phyloP scores from a whole-genome alignment of 805 yeast genomes.

The Myxozyma kluyveri region DNA sequence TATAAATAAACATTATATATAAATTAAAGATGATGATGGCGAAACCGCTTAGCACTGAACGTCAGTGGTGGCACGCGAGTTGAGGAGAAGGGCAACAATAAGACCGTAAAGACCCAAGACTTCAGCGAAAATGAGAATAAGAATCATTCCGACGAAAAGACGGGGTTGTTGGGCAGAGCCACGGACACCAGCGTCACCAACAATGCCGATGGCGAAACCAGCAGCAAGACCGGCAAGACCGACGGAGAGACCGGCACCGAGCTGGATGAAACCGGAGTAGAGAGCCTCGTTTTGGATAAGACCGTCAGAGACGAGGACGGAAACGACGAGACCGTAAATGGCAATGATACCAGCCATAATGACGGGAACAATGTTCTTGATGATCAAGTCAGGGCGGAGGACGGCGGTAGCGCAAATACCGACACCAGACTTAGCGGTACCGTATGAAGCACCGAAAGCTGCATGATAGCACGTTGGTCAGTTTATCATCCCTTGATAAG shows the following conservation, averaged over 20 bases:
- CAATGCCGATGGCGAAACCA: slow-evolving; percentile 94
- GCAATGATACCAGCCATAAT: slow-evolving; percentile 98
- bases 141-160: slow-evolving; percentile 83
- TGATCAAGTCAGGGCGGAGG: slow-evolving; percentile 92
- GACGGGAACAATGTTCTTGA: slow-evolving; percentile 87
- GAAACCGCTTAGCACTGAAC: slow-evolving; percentile 27
- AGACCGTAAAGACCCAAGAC: slow-evolving; percentile 95
- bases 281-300: slow-evolving; percentile 79
- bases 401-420: slow-evolving; percentile 99
- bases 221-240: slow-evolving; percentile 96
- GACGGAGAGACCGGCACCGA: slow-evolving; percentile 92
- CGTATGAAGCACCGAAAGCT: slow-evolving; percentile 98
- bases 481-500: not conserved
- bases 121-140: slow-evolving; percentile 86
- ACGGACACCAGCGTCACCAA: slow-evolving; percentile 90
- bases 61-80: slow-evolving; percentile 80
- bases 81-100: slow-evolving; percentile 94
- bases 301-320: slow-evolving; percentile 89
- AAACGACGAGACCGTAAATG: slow-evolving; percentile 94
- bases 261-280: slow-evolving; percentile 96
- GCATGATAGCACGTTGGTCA: slow-evolving; percentile 38
- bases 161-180: slow-evolving; percentile 85
- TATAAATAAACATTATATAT: too few species aligned
- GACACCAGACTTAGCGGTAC: slow-evolving; percentile 96
- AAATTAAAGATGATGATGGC: too few species aligned